Conservation (phyloP, 176 grass and related monocot species). For the Puya raimondii region DNA sequence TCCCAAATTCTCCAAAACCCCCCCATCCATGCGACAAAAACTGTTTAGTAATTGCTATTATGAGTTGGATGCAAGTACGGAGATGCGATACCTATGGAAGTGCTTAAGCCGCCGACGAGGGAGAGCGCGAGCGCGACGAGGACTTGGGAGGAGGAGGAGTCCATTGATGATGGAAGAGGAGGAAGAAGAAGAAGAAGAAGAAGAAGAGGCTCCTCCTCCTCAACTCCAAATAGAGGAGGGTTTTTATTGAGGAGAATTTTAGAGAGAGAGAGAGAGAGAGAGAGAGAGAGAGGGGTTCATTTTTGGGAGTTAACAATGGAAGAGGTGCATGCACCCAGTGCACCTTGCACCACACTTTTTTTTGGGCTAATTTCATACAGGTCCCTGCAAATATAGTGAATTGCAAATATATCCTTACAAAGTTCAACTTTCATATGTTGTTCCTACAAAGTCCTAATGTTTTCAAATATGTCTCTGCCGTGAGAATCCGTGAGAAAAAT, state of each 20-base stretch:
- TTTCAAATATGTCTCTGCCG: too few species aligned
- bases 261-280: neutral
- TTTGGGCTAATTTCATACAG: too few species aligned
- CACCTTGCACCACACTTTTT: too few species aligned
- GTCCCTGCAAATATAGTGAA: too few species aligned
- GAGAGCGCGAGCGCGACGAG: constrained; percentile 73
- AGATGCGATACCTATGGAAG: constrained; percentile 48
- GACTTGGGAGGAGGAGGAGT: constrained; percentile 30
- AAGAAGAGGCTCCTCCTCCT: neutral
- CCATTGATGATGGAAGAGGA: too few species aligned
- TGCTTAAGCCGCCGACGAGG: constrained; percentile 78
- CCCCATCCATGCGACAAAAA: neutral
- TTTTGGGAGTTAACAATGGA: neutral
- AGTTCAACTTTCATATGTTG: too few species aligned
- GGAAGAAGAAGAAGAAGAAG: too few species aligned
- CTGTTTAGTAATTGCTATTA: neutral
- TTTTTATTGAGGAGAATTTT: neutral
- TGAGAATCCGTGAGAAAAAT: too few species aligned
- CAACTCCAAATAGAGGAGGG: neutral
- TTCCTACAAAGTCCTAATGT: too few species aligned
- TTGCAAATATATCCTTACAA: too few species aligned
- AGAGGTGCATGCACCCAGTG: too few species aligned
- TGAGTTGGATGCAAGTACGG: neutral
- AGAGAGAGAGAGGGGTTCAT: neutral
- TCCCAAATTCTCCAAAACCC: neutral